Evolutionary conservation across 148 eudicot genomes (phyloP).

Genomic region (Bassia scoparia): DNA sequence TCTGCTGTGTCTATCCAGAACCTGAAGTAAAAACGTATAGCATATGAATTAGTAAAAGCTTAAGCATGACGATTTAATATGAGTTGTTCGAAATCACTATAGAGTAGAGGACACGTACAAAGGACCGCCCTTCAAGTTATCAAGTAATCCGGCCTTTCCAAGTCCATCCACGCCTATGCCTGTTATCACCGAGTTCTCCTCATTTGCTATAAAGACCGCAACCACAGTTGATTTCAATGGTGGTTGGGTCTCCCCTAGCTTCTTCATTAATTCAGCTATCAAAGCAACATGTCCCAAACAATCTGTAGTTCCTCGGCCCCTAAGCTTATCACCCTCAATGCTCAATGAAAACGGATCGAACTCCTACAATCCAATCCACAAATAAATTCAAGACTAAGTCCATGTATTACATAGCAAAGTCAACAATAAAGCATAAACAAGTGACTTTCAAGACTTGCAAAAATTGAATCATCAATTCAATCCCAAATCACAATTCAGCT

Average conservation of each 20-base stretch:
- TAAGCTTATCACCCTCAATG: constrained; percentile 86
- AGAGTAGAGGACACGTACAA: constrained; percentile 50
- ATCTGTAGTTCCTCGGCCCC: constrained; percentile 96
- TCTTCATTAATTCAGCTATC: constrained; percentile 81
- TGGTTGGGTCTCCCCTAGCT: constrained; percentile 77
- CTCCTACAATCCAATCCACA: constrained; percentile 45
- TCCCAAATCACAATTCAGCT: too few relatives aligned
- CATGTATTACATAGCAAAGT: too few relatives aligned
- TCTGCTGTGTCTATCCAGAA: constrained; percentile 99
- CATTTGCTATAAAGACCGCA: constrained; percentile 95
- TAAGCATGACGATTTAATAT: neutral
- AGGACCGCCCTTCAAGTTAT: constrained; percentile 83
- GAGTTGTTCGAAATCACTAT: neutral
- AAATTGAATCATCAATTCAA: neutral
- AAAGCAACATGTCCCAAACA: constrained; percentile 97
- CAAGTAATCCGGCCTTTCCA: constrained; percentile 74
- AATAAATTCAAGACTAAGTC: neutral
- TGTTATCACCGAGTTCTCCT: constrained; percentile 83
- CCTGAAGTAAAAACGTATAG: constrained; percentile 35
- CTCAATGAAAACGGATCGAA: constrained; percentile 92
- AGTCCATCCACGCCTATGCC: constrained; percentile 97
- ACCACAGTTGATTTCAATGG: constrained; percentile 82
- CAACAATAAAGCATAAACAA: constrained; percentile 1
- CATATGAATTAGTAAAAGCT: neutral
- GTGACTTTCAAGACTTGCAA: neutral